Base-by-base conservation (phyloP, 1,284 basidiomycete species). In the Apiotrichum siamense region DNA sequence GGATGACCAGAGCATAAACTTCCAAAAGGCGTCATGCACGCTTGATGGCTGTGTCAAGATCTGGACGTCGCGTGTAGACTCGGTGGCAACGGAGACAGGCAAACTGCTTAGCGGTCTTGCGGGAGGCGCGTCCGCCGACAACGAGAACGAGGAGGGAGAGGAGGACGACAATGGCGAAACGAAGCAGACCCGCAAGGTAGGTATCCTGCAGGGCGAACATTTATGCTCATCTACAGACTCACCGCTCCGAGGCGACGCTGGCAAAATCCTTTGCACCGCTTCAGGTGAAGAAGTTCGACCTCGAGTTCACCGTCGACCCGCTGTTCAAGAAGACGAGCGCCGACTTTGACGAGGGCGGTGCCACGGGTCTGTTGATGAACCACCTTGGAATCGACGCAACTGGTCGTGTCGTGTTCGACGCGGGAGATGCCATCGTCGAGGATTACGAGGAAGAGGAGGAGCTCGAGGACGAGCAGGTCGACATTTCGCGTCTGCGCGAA, bases 31-130 rank as follows among this genome's bases (percentile, higher is more conserved):
- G 11, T 94, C 90, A 0, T 96, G 87, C 70, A 98, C 94, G 0
- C 82, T 99, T 18, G 96, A 99, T 55, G 96, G 96, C 6, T 99
- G 96, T 73, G 91, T 99, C 72, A 99, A 98, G 77, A 96, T 99
- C 54, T 99, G 93, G 93, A 98, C 94, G 1, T 92, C 88, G 60
- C 85, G 94, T 50, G 96, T 99, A 33, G 94, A 99, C 72, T 90
- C 87, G 59, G 92, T 97, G 37, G 91, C 91, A 12, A 94, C 89
- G 0, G 96, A 98, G 74, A 97, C 94, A 0, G 92, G 92, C 29
- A 97, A 97, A 69, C 80, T 99, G 12, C 79, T 97, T 44, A 90
- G 85, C 61, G 97, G 97, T 65, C 81, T 98, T 26, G 88, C 90
- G 5, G 78, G 78, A 27, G 77, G 77, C 12, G 51, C 54, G 39